Conservation (phyloP, 2,329 filamentous ascomycete genomes). For the Colletotrichum neosansevieriae region DNA sequence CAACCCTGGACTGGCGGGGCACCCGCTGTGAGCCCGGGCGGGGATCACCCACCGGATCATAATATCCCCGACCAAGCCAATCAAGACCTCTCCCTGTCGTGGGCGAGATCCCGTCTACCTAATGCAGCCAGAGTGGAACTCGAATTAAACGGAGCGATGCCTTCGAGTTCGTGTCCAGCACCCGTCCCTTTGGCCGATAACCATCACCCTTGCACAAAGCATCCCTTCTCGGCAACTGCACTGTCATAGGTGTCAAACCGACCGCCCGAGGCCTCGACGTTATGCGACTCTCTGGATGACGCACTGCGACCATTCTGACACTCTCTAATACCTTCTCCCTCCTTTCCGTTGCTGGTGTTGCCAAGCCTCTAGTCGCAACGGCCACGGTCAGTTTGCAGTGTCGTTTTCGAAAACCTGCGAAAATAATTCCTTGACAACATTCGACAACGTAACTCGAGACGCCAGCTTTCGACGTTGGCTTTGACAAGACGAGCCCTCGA, state of each 20-base stretch:
- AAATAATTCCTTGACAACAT: conserved; percentile 12
- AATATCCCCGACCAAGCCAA: conserved; percentile 32
- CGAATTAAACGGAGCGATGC: conserved; percentile 37
- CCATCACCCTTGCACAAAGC: conserved; percentile 28
- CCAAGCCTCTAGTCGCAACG: conserved; percentile 37
- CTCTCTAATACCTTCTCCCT: conserved; percentile 37
- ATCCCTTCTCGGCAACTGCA: background rate
- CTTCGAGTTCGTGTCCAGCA: conserved; percentile 34
- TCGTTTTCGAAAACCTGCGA: conserved; percentile 25
- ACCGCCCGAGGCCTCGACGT: conserved; percentile 11
- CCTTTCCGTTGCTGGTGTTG: conserved; percentile 8
- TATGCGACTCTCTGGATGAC: conserved; percentile 34
- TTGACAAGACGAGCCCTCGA: conserved; percentile 6
- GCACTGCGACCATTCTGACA: conserved; percentile 18
- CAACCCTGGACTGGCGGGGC: conserved; percentile 13
- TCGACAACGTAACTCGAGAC: background rate
- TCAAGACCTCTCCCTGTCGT: conserved; percentile 16
- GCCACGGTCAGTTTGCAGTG: conserved; percentile 31
- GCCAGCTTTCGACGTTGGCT: conserved; percentile 1
- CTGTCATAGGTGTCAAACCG: conserved; percentile 17
- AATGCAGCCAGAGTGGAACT: conserved; percentile 33
- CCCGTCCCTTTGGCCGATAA: conserved; percentile 7
- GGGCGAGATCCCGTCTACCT: conserved; percentile 21
- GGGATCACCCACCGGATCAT: conserved; percentile 32
- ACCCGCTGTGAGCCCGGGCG: no score